A percentile compares a stretch with the other conserved stretches of the same genome.
These are phyloP conservation scores for Phalaenopsis aphrodite DNA, from an alignment of 106 monocot genomes.

Conservation along the genomic window DNA sequence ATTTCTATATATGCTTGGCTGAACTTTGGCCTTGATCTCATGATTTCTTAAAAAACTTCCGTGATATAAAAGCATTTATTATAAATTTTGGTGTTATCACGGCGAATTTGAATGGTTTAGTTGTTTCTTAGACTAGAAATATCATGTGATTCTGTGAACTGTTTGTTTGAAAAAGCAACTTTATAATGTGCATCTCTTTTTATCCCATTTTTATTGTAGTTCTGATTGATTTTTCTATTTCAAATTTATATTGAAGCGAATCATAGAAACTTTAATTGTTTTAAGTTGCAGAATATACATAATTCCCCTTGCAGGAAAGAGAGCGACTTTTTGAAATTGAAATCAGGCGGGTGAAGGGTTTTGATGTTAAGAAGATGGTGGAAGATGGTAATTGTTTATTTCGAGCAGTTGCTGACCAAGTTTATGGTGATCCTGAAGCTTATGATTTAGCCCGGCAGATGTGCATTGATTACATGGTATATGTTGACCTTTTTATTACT, in stretches of 20 bases:
- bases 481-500: not conserved
- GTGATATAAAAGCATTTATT: not conserved
- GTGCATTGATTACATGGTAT: constrained; percentile 99
- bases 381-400: constrained; percentile 94
- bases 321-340: constrained; percentile 84
- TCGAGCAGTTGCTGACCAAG: constrained; percentile 97
- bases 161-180: not conserved
- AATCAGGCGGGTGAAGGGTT: constrained; percentile 66
- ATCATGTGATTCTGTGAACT: not conserved
- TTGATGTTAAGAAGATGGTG: constrained; percentile 78
- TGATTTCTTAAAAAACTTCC: not conserved
- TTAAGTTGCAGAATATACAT: not conserved
- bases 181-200: not conserved
- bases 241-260: not conserved
- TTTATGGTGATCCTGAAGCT: constrained; percentile 93
- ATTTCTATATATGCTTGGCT: not conserved
- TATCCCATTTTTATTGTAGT: not conserved
- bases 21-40: not conserved
- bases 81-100: not conserved
- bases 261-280: not conserved
- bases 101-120: not conserved
- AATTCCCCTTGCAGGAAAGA: constrained; percentile 55
- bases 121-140: not conserved
- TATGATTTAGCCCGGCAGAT: constrained; percentile 91
- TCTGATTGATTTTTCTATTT: not conserved